Conservation (phyloP, 768 basidiomycete genomes). For the Mycena rosella region DNA sequence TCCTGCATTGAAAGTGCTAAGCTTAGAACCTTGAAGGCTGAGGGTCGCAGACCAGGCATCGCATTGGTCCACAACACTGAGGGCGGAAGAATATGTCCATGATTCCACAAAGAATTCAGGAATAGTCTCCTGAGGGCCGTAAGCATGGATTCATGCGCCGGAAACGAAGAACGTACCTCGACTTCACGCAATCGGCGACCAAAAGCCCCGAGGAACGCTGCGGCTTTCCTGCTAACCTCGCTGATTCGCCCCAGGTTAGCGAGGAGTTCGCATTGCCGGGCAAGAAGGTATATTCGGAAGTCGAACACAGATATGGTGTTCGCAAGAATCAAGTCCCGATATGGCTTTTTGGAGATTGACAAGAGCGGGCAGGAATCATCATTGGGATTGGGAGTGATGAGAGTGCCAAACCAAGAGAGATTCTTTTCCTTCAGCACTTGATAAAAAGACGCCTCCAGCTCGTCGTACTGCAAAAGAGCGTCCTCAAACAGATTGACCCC, state of each 20-base stretch:
- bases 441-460: constrained; percentile 89
- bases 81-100: constrained; percentile 93
- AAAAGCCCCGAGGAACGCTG: constrained; percentile 82
- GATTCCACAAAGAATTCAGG: constrained; percentile 87
- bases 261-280: constrained; percentile 85
- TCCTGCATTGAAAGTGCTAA: constrained; percentile 73
- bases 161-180: constrained; percentile 61
- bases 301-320: constrained; percentile 96
- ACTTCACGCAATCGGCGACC: constrained; percentile 80
- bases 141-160: neutral
- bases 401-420: constrained; percentile 91
- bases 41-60: constrained; percentile 74
- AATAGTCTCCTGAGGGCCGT: constrained; percentile 56
- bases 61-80: constrained; percentile 86
- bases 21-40: constrained; percentile 60
- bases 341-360: constrained; percentile 84
- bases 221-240: constrained; percentile 79
- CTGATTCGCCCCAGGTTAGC: constrained; percentile 74
- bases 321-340: constrained; percentile 88
- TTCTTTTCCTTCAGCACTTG: constrained; percentile 82
- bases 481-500: constrained; percentile 92
- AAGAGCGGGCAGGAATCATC: constrained; percentile 89
- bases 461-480: constrained; percentile 89
- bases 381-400: constrained; percentile 75
- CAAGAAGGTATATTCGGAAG: constrained; percentile 90